A percentile compares a stretch with the other conserved stretches of the same genome.
phyloP scores from a whole-genome alignment of 768 basidiomycete species.

The Mycena maculata region DNA sequence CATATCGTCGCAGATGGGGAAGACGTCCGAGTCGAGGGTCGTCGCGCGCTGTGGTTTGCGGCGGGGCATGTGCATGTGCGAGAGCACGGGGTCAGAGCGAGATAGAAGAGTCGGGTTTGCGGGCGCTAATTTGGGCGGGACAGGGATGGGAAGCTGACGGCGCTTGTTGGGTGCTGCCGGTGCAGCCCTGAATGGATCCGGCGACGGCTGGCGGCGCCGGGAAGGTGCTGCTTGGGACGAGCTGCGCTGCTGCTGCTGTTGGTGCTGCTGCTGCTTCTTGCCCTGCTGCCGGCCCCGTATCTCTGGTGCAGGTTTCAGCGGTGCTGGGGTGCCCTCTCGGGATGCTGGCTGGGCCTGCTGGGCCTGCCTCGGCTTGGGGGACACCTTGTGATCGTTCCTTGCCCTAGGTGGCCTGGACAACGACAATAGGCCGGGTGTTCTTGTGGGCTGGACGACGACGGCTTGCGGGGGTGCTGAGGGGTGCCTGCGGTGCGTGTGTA shows the following conservation, averaged over 20 bases:
- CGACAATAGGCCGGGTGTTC: constrained; percentile 78
- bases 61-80: constrained; percentile 49
- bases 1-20: constrained; percentile 81
- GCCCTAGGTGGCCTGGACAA: constrained; percentile 67
- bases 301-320: constrained; percentile 47
- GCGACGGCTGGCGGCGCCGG: constrained; percentile 62
- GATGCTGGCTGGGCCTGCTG: constrained; percentile 42
- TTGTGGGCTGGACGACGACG: constrained; percentile 76
- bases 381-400: constrained; percentile 38
- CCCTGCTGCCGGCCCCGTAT: constrained; percentile 46
- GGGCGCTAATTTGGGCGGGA: constrained; percentile 27
- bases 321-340: constrained; percentile 38
- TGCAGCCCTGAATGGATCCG: constrained; percentile 44
- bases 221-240: constrained; percentile 23
- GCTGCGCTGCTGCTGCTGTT: constrained; percentile 55
- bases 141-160: constrained; percentile 30
- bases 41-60: constrained; percentile 46
- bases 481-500: constrained; percentile 64
- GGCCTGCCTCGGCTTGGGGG: constrained; percentile 49
- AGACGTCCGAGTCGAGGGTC: constrained; percentile 45
- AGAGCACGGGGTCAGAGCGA: constrained; percentile 64
- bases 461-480: constrained; percentile 68
- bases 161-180: constrained; percentile 62
- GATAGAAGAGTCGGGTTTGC: constrained; percentile 47
- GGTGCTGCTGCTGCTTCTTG: constrained; percentile 59